Conservation (phyloP, 2,329 filamentous ascomycete genomes). For the Cladorrhinum sp. region DNA sequence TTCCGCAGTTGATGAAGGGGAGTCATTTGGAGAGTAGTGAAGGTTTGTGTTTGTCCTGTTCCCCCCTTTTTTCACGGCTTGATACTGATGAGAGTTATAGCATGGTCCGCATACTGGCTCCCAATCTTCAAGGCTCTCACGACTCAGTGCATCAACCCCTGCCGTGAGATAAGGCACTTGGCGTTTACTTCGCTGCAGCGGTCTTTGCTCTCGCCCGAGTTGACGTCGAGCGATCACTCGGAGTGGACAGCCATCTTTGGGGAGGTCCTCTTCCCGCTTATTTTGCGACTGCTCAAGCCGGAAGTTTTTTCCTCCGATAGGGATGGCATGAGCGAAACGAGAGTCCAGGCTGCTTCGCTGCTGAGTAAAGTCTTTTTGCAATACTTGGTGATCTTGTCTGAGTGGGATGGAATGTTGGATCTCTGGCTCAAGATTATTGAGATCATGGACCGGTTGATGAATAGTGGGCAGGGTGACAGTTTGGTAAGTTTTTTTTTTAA, state of each 20-base stretch:
- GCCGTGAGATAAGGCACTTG: conserved; percentile 85
- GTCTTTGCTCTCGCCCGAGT: conserved; percentile 76
- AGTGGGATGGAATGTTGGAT: conserved; percentile 85
- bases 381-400: conserved; percentile 79
- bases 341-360: conserved; percentile 85
- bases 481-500: conserved; percentile 62
- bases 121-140: conserved; percentile 89
- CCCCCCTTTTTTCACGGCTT: background rate
- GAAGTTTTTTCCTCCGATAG: conserved; percentile 92
- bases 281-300: conserved; percentile 82
- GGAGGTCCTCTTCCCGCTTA: conserved; percentile 89
- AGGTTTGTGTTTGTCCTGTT: conserved; percentile 47
- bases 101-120: conserved; percentile 97
- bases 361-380: conserved; percentile 95
- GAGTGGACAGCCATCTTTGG: conserved; percentile 96
- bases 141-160: conserved; percentile 89
- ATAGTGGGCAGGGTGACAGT: conserved; percentile 87
- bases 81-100: conserved; percentile 44
- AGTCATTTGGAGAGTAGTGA: conserved; percentile 87
- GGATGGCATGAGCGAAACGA: conserved; percentile 90
- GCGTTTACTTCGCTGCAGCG: conserved; percentile 84
- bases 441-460: conserved; percentile 94
- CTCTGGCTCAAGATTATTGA: conserved; percentile 90
- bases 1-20: conserved; percentile 84
- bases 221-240: conserved; percentile 78